Conservation (phyloP, 2,329 filamentous ascomycete genomes). For the Chaetomiaceae sp. region DNA sequence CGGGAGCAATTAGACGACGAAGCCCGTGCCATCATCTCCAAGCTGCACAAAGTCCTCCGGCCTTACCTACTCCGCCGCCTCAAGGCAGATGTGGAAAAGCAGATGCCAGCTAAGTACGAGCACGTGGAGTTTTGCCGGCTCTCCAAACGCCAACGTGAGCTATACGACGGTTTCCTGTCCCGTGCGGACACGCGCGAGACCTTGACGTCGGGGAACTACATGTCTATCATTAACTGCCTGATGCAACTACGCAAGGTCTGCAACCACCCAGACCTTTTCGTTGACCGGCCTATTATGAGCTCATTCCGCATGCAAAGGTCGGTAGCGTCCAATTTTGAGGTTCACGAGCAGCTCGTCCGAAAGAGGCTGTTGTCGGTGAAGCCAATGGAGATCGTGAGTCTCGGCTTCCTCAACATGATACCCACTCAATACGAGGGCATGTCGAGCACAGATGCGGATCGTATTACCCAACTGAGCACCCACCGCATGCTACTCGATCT, state of each 20-base stretch:
- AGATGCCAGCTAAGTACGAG: conserved; percentile 97
- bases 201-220: conserved; percentile 85
- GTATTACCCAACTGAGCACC: conserved; percentile 63
- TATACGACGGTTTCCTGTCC: conserved; percentile 95
- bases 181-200: conserved; percentile 85
- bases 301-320: conserved; percentile 89
- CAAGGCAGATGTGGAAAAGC: conserved; percentile 97
- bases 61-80: conserved; percentile 87
- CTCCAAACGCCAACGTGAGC: conserved; percentile 88
- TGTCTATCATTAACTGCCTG: conserved; percentile 96
- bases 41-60: conserved; percentile 88
- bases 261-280: conserved; percentile 95
- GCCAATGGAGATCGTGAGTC: conserved; percentile 60
- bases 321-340: conserved; percentile 67
- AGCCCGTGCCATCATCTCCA: conserved; percentile 83
- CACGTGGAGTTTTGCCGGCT: conserved; percentile 94
- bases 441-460: conserved; percentile 50
- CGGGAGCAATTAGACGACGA: conserved; percentile 93
- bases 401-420: conserved; percentile 75
- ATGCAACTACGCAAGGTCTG: conserved; percentile 98
- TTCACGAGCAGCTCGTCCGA: conserved; percentile 67
- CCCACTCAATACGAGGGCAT: conserved; percentile 66
- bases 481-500: conserved; percentile 66
- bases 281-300: conserved; percentile 92
- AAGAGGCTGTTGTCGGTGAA: conserved; percentile 58